Percentiles rank a stretch among this genome's conserved stretches.
phyloP scores from a whole-genome alignment of 129 eudicot genomes.

The Smallanthus sonchifolius region DNA sequence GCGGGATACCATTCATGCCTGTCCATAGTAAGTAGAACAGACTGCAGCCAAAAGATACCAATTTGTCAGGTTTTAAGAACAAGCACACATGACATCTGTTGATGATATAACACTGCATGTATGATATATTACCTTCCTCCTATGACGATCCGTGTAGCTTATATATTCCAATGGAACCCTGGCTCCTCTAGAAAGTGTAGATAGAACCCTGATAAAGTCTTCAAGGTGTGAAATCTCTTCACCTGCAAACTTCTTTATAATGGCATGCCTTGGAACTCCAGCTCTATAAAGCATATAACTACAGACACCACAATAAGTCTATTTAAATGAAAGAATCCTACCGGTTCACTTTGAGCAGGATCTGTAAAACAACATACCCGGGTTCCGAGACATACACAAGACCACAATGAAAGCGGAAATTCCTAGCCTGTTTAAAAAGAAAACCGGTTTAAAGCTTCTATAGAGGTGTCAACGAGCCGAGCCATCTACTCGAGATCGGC shows the following conservation, averaged over 20 bases:
- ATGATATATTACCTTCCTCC: slow-evolving; percentile 59
- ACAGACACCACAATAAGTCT: neutral
- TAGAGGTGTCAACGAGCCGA: too few species aligned
- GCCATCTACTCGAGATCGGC: too few species aligned
- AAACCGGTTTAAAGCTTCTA: neutral
- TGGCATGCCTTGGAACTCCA: slow-evolving; percentile 89
- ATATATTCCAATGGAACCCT: slow-evolving; percentile 87
- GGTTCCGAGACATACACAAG: slow-evolving; percentile 88
- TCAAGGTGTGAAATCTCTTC: slow-evolving; percentile 65
- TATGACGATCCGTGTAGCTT: slow-evolving; percentile 78
- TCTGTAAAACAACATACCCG: slow-evolving; percentile 49
- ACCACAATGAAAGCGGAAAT: slow-evolving; percentile 95
- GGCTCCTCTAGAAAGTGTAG: slow-evolving; percentile 70
- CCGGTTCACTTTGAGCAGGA: neutral
- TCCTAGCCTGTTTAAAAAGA: slow-evolving; percentile 68
- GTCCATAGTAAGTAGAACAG: slow-evolving; percentile 86
- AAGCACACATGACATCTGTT: neutral
- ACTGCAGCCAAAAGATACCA: slow-evolving; percentile 45
- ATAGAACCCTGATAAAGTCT: slow-evolving; percentile 63
- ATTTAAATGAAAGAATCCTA: neutral
- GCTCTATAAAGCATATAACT: slow-evolving; percentile 91
- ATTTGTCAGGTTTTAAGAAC: neutral
- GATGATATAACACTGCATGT: neutral
- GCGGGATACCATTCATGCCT: slow-evolving; percentile 95
- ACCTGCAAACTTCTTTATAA: slow-evolving; percentile 87